These are phyloP conservation scores for Botryotinia convoluta DNA, from an alignment of 2,329 filamentous ascomycete species.

Conservation along the genomic window DNA sequence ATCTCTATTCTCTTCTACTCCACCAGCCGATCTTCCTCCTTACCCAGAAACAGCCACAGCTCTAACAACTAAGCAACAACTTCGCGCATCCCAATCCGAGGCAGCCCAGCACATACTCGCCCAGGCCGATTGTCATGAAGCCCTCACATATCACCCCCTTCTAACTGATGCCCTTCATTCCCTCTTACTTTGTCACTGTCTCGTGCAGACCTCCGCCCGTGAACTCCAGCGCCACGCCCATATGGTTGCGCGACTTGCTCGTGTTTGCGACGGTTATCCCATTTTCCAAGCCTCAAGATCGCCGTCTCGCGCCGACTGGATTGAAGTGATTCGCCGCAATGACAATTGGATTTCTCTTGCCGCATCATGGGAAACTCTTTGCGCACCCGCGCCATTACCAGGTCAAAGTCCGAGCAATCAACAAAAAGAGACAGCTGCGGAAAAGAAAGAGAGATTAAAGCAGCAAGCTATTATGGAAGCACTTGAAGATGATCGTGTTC, in stretches of 20 bases:
- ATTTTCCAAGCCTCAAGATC: constrained; percentile 72
- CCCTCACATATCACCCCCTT: constrained; percentile 77
- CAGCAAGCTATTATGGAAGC: constrained; percentile 67
- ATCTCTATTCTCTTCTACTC: constrained; percentile 67
- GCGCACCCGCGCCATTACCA: constrained; percentile 57
- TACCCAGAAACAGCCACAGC: constrained; percentile 53
- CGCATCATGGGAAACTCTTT: constrained; percentile 68
- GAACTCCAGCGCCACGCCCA: constrained; percentile 77
- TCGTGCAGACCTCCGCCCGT: constrained; percentile 74
- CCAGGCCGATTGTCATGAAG: constrained; percentile 53
- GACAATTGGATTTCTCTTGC: constrained; percentile 68
- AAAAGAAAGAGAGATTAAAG: constrained; percentile 57
- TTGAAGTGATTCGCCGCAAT: constrained; percentile 66
- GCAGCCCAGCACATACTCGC: constrained; percentile 40
- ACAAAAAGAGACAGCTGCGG: constrained; percentile 48
- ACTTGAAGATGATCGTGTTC: constrained; percentile 64
- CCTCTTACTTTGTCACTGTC: constrained; percentile 73
- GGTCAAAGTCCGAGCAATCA: constrained; percentile 37
- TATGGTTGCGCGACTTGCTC: constrained; percentile 73
- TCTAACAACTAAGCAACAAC: constrained; percentile 37
- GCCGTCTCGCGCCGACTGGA: constrained; percentile 75
- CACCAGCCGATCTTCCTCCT: constrained; percentile 63
- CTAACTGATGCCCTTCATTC: constrained; percentile 76
- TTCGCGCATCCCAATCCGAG: constrained; percentile 36
- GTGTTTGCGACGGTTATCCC: constrained; percentile 75